Evolutionary conservation across 305 asterid species (phyloP), one percentile per base, ranked within the genome.

Genomic region (Fraxinus nigra): DNA sequence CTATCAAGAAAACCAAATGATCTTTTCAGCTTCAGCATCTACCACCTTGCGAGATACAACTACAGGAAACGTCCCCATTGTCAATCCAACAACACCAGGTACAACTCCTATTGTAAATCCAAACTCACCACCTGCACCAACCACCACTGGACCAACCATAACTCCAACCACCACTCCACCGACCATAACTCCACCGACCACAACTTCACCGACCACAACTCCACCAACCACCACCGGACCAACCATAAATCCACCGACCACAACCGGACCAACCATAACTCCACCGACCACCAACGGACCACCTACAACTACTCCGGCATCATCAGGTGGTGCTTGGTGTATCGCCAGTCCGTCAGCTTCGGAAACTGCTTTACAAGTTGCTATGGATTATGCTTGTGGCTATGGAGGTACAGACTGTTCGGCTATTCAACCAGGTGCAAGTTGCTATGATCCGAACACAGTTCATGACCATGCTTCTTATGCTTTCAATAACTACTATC

Each of bases 81-180:
- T 94, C 72, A 89, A 94, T 85, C 99, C 98, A 79, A 91, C 97
- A 3, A 82, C 91, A 16, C 91, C 92, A 1, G 90, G 91, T 16
- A 86, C 91, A 22, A 81, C 84, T 78, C 93, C 93, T 1, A 86
- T 79, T 0, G 83, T 82, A 11, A 85, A 81, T 74, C 93, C 92
- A 30, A 79, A 22, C 77, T 7, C 54, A 80, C 89, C 89, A 20
- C 33, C 82, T 1, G 82, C 93, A 26, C 92, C 97, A 34, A 81
- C 88, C 34, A 61, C 86, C 3, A 84, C 86, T 16, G 72, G 80
- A 16, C 92, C 97, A n/a, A 81, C 87, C 74, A 76, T 38, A 32
- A 34, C 63, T n/a, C 40, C 67, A 11, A 40, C 81, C 79, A 78
- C 84, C 35, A 86, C 86, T 0, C 2, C 82, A 16, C 92, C 97